phyloP scores from a whole-genome alignment of 75 land plant species.

The Picea glauca region DNA sequence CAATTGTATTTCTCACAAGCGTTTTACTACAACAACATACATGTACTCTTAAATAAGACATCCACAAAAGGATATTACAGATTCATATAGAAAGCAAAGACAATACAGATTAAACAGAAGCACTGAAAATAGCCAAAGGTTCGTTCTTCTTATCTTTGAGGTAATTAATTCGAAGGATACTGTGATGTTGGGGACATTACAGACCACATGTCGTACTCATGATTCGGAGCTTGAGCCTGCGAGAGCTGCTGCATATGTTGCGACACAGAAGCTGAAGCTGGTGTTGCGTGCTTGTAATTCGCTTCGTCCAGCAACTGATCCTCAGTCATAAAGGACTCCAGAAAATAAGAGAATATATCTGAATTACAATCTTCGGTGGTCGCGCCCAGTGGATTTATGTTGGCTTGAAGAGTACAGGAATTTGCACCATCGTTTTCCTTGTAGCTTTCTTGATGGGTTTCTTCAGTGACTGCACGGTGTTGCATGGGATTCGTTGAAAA shows the following conservation, averaged over 20 bases:
- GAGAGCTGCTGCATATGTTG: neutral
- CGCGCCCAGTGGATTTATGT: neutral
- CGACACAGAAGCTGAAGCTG: neutral
- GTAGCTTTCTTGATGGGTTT: neutral
- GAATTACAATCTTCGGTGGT: neutral
- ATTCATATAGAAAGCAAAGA: neutral
- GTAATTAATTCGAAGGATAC: neutral
- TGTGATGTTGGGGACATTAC: neutral
- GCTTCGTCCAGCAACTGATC: slow-evolving; percentile 1
- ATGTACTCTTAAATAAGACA: neutral
- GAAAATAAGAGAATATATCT: slow-evolving; percentile 10
- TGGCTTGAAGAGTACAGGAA: neutral
- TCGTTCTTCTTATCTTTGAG: neutral
- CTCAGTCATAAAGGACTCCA: neutral
- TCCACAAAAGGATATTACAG: neutral
- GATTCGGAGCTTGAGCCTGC: neutral
- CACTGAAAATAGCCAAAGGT: neutral
- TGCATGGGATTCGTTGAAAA: neutral
- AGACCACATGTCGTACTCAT: slow-evolving; percentile 5
- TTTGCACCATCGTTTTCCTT: no score
- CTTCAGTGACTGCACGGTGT: neutral
- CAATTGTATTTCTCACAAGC: neutral
- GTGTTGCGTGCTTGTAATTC: neutral
- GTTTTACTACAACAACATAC: neutral
- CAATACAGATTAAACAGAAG: neutral